Evolutionary conservation across 345 rosid species (phyloP).

Genomic region (Lepidium africanum): DNA sequence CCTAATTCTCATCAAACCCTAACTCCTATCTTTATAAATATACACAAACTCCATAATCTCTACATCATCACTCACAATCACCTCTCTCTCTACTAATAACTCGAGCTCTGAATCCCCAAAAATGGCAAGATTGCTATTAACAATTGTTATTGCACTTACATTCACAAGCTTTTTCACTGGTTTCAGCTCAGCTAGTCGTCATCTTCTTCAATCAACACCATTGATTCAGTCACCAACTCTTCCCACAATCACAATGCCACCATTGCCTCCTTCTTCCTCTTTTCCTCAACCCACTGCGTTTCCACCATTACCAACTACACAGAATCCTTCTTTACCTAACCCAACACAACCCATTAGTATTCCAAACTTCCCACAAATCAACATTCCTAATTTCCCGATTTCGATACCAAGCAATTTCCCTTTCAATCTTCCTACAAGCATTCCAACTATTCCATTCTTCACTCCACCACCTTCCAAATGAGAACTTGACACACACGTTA

Average conservation of each 20-base stretch:
- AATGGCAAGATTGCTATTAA: constrained; percentile 6
- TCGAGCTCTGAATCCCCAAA: neutral
- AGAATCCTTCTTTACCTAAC: constrained; percentile 18
- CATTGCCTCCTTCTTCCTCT: constrained; percentile 1
- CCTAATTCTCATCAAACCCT: constrained; percentile 12
- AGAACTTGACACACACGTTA: neutral
- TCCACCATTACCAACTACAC: constrained; percentile 13
- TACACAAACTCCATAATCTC: neutral
- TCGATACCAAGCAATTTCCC: constrained; percentile 24
- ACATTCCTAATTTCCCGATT: constrained; percentile 23
- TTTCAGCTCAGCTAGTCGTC: constrained; percentile 9
- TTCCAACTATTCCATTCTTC: constrained; percentile 19
- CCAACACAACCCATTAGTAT: constrained; percentile 22
- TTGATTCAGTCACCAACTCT: constrained; percentile 9
- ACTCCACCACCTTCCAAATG: constrained; percentile 33
- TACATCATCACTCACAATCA: constrained; percentile 8
- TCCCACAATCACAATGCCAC: constrained; percentile 13
- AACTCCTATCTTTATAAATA: constrained; percentile 3
- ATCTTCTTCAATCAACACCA: constrained; percentile 27
- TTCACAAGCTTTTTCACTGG: constrained; percentile 21
- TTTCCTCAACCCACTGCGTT: constrained; percentile 18
- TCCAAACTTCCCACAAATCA: constrained; percentile 26
- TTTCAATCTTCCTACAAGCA: constrained; percentile 20
- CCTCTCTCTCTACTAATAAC: neutral
- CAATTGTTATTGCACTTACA: constrained; percentile 20